Conservation (phyloP, 2,329 filamentous ascomycete species). For the Teratosphaeria pseudoeucalypti region DNA sequence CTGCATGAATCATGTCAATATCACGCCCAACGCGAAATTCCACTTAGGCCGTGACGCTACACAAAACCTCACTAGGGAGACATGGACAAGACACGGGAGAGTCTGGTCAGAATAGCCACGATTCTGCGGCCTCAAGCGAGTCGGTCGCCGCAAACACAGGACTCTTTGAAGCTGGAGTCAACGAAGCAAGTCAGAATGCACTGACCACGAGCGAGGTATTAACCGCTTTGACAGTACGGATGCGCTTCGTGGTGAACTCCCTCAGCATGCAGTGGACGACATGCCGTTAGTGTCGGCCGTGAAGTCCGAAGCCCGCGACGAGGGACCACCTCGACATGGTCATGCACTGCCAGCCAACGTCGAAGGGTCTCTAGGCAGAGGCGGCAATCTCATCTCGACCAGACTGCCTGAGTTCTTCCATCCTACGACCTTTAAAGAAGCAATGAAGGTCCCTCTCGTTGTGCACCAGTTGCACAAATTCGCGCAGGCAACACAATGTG, state of each 20-base stretch:
- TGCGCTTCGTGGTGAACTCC: neutral
- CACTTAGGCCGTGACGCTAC: neutral
- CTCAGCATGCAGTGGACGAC: neutral
- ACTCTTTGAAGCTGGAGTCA: neutral
- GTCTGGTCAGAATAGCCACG: neutral
- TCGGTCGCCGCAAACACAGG: neutral
- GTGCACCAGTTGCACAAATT: slow-evolving; percentile 5
- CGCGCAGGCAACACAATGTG: slow-evolving; percentile 3
- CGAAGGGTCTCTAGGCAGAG: neutral
- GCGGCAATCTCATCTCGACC: neutral
- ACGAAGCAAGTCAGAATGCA: neutral
- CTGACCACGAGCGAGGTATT: neutral
- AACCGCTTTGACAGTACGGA: neutral
- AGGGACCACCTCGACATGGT: neutral
- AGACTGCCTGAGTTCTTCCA: slow-evolving; percentile 8
- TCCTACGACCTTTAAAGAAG: slow-evolving; percentile 3
- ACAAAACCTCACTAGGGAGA: neutral
- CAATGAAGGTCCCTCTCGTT: slow-evolving; percentile 5
- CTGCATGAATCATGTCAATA: neutral
- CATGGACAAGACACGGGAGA: neutral
- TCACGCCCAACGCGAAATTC: neutral
- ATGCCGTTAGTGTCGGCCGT: neutral
- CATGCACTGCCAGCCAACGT: neutral
- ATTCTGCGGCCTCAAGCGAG: neutral
- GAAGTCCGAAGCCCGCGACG: neutral